phyloP scores from a whole-genome alignment of 768 basidiomycete genomes.

The Collybia sp. region DNA sequence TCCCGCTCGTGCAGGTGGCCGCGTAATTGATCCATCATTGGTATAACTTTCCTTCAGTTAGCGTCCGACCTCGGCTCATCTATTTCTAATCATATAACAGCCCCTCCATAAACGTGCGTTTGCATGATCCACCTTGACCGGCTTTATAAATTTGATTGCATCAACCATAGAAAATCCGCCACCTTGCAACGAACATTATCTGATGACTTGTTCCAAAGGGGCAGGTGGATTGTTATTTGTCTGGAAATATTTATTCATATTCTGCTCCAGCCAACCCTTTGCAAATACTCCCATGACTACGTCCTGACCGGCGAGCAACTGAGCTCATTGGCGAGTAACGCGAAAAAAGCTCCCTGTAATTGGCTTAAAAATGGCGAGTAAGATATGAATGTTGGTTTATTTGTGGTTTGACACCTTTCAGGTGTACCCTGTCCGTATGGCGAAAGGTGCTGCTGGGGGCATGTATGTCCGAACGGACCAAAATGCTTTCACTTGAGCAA shows the following conservation, averaged over 20 bases:
- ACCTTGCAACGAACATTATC: slow-evolving; percentile 81
- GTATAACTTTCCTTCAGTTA: slow-evolving; percentile 24
- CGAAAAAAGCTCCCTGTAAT: slow-evolving; percentile 85
- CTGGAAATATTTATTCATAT: slow-evolving; percentile 11
- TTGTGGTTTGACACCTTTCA: slow-evolving; percentile 15
- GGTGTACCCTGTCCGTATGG: slow-evolving; percentile 75
- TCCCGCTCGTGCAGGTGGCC: slow-evolving; percentile 39
- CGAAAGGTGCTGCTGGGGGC: slow-evolving; percentile 78
- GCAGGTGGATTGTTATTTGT: slow-evolving; percentile 27
- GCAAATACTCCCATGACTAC: slow-evolving; percentile 86
- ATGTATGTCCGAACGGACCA: slow-evolving; percentile 75
- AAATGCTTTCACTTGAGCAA: slow-evolving; percentile 69
- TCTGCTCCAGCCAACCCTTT: slow-evolving; percentile 43
- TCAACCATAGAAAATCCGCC: slow-evolving; percentile 63
- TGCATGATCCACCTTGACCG: background rate
- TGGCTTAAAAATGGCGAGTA: slow-evolving; percentile 70
- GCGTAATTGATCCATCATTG: slow-evolving; percentile 58
- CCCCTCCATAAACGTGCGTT: slow-evolving; percentile 74
- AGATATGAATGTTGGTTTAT: background rate
- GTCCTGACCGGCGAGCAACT: slow-evolving; percentile 67
- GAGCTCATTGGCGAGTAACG: slow-evolving; percentile 64
- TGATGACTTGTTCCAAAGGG: slow-evolving; percentile 81
- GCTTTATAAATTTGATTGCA: slow-evolving; percentile 6
- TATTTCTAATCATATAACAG: slow-evolving; percentile 25
- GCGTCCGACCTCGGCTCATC: background rate